Percentiles rank a stretch among this genome's conserved stretches.
Conservation (phyloP, 371 early-diverging fungal species). For the Actinomortierella wolfii region DNA sequence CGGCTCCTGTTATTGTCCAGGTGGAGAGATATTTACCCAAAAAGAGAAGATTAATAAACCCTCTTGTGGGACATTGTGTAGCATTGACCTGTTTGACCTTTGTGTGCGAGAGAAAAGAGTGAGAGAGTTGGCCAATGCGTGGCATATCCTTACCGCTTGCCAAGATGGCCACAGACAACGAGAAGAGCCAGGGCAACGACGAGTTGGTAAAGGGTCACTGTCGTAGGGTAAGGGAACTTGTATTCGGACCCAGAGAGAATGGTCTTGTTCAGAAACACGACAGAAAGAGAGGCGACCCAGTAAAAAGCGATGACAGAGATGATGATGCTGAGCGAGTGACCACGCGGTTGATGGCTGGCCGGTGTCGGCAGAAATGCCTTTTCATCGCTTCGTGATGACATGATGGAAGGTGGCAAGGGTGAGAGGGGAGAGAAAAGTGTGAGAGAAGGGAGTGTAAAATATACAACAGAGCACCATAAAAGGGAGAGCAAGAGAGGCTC, state of each 20-base stretch:
- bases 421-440: background rate
- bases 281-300: conserved; percentile 70
- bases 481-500: background rate
- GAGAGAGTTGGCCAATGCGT: no score
- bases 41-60: background rate
- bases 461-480: no score
- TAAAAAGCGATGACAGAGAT: conserved; percentile 68
- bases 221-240: conserved; percentile 70
- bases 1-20: conserved; percentile 47
- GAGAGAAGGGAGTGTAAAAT: background rate
- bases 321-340: conserved; percentile 56
- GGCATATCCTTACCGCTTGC: conserved; percentile 56
- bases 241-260: conserved; percentile 67
- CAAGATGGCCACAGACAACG: conserved; percentile 62
- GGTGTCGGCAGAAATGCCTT: conserved; percentile 64
- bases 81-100: no score
- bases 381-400: conserved; percentile 43
- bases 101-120: no score
- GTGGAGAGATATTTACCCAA: background rate
- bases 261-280: conserved; percentile 79
- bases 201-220: conserved; percentile 73
- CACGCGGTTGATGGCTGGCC: conserved; percentile 49
- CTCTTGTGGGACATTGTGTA: no score
- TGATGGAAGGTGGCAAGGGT: background rate
- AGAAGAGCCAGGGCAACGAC: conserved; percentile 66